Conservation (phyloP, 179 eudicot genomes). For the Corrigiola litoralis region DNA sequence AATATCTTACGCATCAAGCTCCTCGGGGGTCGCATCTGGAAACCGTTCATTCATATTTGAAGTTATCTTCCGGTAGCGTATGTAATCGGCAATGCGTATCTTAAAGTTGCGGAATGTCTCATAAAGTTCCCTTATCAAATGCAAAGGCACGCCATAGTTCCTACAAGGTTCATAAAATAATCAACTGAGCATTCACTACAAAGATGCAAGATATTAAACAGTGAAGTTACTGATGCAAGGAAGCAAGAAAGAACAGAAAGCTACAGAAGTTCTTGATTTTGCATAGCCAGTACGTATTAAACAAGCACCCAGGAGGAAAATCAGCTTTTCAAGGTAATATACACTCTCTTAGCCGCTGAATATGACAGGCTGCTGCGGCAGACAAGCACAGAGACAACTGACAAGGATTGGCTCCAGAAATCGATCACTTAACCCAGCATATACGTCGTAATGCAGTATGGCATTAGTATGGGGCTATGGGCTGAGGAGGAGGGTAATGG, state of each 20-base stretch:
- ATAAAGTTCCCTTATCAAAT: constrained; percentile 94
- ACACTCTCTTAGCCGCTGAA: too few relatives aligned
- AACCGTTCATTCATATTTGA: constrained; percentile 99
- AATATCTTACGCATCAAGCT: constrained; percentile 59
- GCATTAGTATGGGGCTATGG: too few relatives aligned
- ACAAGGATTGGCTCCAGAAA: too few relatives aligned
- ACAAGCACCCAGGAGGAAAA: too few relatives aligned
- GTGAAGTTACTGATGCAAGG: neutral
- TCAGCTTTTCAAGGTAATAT: too few relatives aligned
- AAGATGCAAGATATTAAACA: neutral
- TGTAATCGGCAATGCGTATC: constrained; percentile 91
- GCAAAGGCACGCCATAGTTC: constrained; percentile 96
- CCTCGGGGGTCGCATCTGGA: constrained; percentile 98
- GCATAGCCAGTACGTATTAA: too few relatives aligned
- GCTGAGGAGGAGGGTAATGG: too few relatives aligned
- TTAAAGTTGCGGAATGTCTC: constrained; percentile 97
- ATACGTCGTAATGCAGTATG: too few relatives aligned
- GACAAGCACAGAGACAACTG: too few relatives aligned
- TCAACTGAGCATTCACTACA: constrained; percentile 16
- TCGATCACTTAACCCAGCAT: too few relatives aligned
- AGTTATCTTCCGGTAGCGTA: constrained; percentile 93
- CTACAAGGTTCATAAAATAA: constrained; percentile 28
- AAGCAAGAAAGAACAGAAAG: neutral
- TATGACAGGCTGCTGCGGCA: too few relatives aligned
- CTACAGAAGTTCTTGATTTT: too few relatives aligned